These are phyloP conservation scores for Alternaria infectoria DNA, from an alignment of 2,329 filamentous ascomycete genomes.

Conservation along the genomic window DNA sequence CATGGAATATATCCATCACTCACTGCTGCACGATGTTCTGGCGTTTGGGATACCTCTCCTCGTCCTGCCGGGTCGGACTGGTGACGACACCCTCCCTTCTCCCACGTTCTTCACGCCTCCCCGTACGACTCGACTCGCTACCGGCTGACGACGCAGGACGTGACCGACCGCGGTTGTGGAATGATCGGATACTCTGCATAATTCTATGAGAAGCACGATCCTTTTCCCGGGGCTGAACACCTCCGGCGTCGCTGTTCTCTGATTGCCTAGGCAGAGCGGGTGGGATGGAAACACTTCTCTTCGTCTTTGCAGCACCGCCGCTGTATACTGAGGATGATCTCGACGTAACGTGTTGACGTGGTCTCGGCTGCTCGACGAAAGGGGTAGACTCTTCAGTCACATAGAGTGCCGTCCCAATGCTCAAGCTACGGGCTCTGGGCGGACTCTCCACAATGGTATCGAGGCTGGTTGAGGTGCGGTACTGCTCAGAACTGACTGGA, in stretches of 20 bases:
- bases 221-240: fast-evolving
- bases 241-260: background rate
- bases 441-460: background rate
- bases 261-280: background rate
- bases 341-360: background rate
- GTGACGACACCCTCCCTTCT: background rate
- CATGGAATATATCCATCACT: background rate
- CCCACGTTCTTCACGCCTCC: background rate
- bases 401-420: background rate
- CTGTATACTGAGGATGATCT: background rate
- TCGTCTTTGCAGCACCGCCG: background rate
- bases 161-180: background rate
- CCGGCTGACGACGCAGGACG: background rate
- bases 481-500: background rate
- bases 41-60: background rate
- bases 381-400: background rate
- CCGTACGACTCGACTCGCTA: background rate
- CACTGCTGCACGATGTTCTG: background rate
- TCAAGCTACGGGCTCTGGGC: background rate
- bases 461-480: background rate
- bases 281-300: background rate
- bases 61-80: background rate
- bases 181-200: background rate
- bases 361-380: background rate
- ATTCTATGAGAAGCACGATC: background rate